Conservation (phyloP, 2,329 filamentous ascomycete genomes). For the Talaromyces sp. region DNA sequence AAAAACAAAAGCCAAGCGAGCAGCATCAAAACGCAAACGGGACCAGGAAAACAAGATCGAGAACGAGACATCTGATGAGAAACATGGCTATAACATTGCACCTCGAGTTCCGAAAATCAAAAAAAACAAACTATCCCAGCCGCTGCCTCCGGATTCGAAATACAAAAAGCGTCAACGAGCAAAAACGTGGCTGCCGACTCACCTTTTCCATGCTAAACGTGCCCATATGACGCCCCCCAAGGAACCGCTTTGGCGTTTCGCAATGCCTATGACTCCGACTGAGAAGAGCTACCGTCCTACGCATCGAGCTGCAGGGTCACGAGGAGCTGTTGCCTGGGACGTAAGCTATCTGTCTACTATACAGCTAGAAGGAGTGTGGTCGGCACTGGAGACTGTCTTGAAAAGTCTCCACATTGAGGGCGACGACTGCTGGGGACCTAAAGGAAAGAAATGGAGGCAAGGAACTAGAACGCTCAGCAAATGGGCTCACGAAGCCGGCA, state of each 20-base stretch:
- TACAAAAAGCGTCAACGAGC: conserved; percentile 80
- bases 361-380: conserved; percentile 63
- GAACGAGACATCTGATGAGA: conserved; percentile 20
- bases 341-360: conserved; percentile 92
- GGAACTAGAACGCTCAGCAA: conserved; percentile 56
- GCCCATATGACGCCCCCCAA: conserved; percentile 79
- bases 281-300: conserved; percentile 86
- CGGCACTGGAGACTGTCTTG: conserved; percentile 63
- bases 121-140: conserved; percentile 64
- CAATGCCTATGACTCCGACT: conserved; percentile 77
- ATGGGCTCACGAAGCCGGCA: conserved; percentile 56
- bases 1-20: conserved; percentile 37
- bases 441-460: conserved; percentile 66
- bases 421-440: conserved; percentile 58
- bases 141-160: conserved; percentile 58
- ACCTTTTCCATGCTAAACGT: conserved; percentile 88
- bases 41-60: conserved; percentile 23
- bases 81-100: conserved; percentile 32
- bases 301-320: conserved; percentile 70
- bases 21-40: conserved; percentile 41
- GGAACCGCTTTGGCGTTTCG: conserved; percentile 83
- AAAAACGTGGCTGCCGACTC: conserved; percentile 93
- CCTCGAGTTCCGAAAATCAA: conserved; percentile 60
- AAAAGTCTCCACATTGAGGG: conserved; percentile 58
- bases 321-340: conserved; percentile 84